Evolutionary conservation across 768 basidiomycete genomes (phyloP), one percentile per base, ranked within the genome.

Genomic region (Lactifluus volemus): DNA sequence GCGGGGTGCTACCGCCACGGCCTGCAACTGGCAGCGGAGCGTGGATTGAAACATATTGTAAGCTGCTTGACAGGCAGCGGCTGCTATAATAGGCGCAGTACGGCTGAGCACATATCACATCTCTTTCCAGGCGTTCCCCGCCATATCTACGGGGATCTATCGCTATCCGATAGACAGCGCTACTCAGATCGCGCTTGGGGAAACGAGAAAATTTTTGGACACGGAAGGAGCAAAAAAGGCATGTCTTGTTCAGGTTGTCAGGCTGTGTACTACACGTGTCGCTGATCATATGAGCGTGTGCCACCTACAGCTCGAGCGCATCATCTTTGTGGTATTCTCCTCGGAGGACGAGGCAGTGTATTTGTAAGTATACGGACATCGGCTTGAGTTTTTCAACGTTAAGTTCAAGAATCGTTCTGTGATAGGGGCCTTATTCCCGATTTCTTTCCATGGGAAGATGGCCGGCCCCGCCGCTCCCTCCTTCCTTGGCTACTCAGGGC

Each of bases 91-190:
- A 25, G 44, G 44, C 4, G 8, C 19, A 8, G 19, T 1, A 19
- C 10, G n/a, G 17, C 44, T 45, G 44, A 45, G 44, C 44, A 7
- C 42, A 10, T 42, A 7, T 17, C n/a, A n/a, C 44, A 19, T 9
- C 4, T 49, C 17, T 14, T 38, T 29, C 25, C 52, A 92, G 91
- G 89, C 89, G 4, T 91, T 92, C 65, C 86, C 86, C 5, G 85
- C 83, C 5, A 82, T 93, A 53, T 92, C 90, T 4, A 91, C 89
- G 0, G 91, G 81, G 0, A 75, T 89, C 15, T 93, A 89, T 63
- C 80, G 85, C 3, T 92, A 92, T 71, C 91, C 90, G 1, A 83
- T 89, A 49, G 72, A 73, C 48, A 83, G 82, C 64, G 91, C 90
- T 0, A 85, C 91, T 0, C 79, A 80, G 34, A 78, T 92, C 55